Evolutionary conservation across 129 eudicot species (phyloP).

Genomic region (Deinandra increscens): DNA sequence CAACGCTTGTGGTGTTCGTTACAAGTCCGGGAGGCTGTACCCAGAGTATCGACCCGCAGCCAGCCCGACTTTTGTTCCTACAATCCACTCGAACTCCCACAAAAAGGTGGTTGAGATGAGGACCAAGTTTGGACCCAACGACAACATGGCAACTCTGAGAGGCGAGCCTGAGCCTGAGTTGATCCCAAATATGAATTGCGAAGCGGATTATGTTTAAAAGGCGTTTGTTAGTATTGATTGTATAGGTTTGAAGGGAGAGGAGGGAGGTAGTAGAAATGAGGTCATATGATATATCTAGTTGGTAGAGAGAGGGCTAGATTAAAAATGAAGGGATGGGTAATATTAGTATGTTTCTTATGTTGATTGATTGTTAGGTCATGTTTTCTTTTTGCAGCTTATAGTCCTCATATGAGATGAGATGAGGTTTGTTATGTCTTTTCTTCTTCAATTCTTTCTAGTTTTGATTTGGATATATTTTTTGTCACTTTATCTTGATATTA

Average conservation of each 20-base stretch:
- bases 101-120: conserved; percentile 98
- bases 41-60: conserved; percentile 99
- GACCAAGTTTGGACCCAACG: conserved; percentile 35
- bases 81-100: conserved; percentile 93
- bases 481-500: background rate
- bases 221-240: conserved; percentile 33
- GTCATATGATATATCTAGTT: conserved; percentile 31
- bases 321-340: background rate
- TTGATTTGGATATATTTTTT: conserved; percentile 7
- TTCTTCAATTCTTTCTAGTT: background rate
- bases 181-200: conserved; percentile 34
- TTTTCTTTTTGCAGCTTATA: conserved; percentile 31
- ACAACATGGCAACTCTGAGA: conserved; percentile 2
- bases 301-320: conserved; percentile 22
- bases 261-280: conserved; percentile 10
- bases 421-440: conserved; percentile 7
- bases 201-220: conserved; percentile 29
- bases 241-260: conserved; percentile 23
- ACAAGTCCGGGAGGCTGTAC: conserved; percentile 84
- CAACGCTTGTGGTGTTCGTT: conserved; percentile 97
- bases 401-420: conserved; percentile 23
- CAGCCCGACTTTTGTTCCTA: conserved; percentile 82
- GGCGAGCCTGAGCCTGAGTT: conserved; percentile 9
- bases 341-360: conserved; percentile 30
- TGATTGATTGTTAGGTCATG: conserved; percentile 25